A percentile compares a stretch with the other conserved stretches of the same genome.
These are phyloP conservation scores for Alternaria brassicae DNA, from an alignment of 2,329 filamentous ascomycete genomes.

Conservation along the genomic window DNA sequence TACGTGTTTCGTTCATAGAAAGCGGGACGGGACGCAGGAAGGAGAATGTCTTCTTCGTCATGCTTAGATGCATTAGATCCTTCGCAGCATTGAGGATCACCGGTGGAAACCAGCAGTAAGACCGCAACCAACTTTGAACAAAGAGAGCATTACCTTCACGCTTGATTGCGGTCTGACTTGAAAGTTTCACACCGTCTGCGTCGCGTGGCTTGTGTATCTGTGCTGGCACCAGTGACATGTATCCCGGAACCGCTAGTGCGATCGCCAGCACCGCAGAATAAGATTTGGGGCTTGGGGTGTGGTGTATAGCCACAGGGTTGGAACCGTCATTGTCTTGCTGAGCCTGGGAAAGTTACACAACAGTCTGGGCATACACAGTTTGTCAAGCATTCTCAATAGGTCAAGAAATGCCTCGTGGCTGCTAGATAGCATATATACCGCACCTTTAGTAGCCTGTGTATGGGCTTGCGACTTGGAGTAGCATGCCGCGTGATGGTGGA, in stretches of 20 bases:
- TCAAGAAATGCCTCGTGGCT: constrained; percentile 17
- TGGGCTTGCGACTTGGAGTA: constrained; percentile 1
- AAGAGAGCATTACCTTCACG: background rate
- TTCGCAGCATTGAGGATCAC: background rate
- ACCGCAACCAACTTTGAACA: too few relatives aligned
- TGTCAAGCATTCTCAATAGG: constrained; percentile 10
- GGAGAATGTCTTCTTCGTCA: background rate
- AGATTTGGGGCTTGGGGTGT: constrained; percentile 11
- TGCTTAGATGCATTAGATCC: background rate
- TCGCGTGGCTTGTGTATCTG: constrained; percentile 19
- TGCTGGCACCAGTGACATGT: constrained; percentile 24
- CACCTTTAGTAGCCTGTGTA: background rate
- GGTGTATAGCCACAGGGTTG: constrained; percentile 28
- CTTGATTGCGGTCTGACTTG: background rate
- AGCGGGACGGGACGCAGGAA: background rate
- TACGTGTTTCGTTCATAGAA: background rate
- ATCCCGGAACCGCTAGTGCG: constrained; percentile 17
- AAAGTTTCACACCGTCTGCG: constrained; percentile 2
- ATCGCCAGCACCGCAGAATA: constrained; percentile 1
- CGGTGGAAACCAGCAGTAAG: background rate
- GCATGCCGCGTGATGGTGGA: constrained; percentile 6
- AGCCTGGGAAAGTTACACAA: constrained; percentile 26
- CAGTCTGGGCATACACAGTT: constrained; percentile 12
- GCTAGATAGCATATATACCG: constrained; percentile 13
- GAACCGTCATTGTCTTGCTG: constrained; percentile 21